Evolutionary conservation across 345 rosid genomes (phyloP).

Genomic region (Dipteronia dyeriana): DNA sequence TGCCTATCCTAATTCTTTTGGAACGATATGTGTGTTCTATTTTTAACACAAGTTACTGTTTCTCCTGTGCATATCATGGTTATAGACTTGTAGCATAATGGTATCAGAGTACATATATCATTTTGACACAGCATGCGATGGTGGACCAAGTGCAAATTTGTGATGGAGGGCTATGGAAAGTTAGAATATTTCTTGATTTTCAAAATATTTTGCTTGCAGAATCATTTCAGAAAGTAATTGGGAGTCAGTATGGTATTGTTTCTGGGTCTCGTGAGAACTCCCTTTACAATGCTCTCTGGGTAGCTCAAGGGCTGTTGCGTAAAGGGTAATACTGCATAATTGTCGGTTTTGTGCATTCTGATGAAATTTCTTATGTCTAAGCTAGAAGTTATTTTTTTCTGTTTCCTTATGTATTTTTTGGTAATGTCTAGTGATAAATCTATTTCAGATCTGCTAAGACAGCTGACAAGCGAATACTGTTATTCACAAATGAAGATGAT

Average conservation of each 20-base stretch:
- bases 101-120: not conserved
- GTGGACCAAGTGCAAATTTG: not conserved
- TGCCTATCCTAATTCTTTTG: not conserved
- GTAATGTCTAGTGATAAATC: conserved; percentile 24
- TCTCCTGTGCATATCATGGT: not conserved
- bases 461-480: conserved; percentile 75
- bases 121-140: not conserved
- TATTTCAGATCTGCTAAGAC: conserved; percentile 77
- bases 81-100: not conserved
- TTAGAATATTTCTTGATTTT: conserved; percentile 18
- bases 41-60: not conserved
- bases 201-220: conserved; percentile 47
- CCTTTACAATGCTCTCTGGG: conserved; percentile 94
- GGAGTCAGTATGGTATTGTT: conserved; percentile 83
- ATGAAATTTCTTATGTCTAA: conserved; percentile 6
- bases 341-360: not conserved
- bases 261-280: conserved; percentile 91
- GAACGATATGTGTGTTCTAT: not conserved
- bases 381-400: not conserved
- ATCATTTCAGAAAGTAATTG: conserved; percentile 64
- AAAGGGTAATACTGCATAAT: conserved; percentile 66
- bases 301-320: conserved; percentile 89
- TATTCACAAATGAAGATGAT: conserved; percentile 92
- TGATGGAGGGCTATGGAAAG: not conserved
- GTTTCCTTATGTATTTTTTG: conserved; percentile 6